phyloP scores from a whole-genome alignment of 2,329 filamentous ascomycete genomes.

The Didymella keratinophila region DNA sequence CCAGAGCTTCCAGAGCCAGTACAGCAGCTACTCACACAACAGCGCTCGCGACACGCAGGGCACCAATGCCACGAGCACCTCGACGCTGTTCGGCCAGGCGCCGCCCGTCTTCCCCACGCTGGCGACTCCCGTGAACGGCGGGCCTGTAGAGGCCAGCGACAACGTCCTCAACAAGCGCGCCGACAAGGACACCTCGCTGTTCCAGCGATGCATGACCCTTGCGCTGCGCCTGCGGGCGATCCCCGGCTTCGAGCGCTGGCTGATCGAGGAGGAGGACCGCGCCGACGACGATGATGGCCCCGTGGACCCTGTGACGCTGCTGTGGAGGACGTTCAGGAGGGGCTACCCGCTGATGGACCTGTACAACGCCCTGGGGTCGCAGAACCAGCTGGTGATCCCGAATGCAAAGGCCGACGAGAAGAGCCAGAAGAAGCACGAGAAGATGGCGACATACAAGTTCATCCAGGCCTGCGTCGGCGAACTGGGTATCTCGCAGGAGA shows the following conservation, averaged over 20 bases:
- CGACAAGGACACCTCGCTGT: slow-evolving; percentile 88
- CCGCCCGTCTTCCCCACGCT: slow-evolving; percentile 42
- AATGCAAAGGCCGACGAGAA: slow-evolving; percentile 67
- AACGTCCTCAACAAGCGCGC: slow-evolving; percentile 98
- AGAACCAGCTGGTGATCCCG: slow-evolving; percentile 72
- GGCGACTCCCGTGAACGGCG: slow-evolving; percentile 58
- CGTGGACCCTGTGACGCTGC: slow-evolving; percentile 69
- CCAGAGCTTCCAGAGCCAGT: slow-evolving; percentile 57
- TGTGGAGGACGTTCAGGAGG: slow-evolving; percentile 86
- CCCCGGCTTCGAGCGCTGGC: slow-evolving; percentile 78
- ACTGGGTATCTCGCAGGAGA: slow-evolving; percentile 77
- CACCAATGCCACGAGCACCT: slow-evolving; percentile 55
- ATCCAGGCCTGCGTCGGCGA: slow-evolving; percentile 87
- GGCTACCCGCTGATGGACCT: slow-evolving; percentile 86
- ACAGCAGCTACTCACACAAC: slow-evolving; percentile 57
- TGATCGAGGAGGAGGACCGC: slow-evolving; percentile 75
- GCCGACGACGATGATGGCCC: slow-evolving; percentile 73
- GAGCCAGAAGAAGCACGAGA: slow-evolving; percentile 72
- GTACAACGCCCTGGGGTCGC: slow-evolving; percentile 84
- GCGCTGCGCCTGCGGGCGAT: slow-evolving; percentile 83
- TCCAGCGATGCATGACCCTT: slow-evolving; percentile 90
- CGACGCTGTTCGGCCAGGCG: slow-evolving; percentile 54
- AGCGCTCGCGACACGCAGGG: slow-evolving; percentile 58
- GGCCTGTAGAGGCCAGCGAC: slow-evolving; percentile 76
- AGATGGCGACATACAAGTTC: slow-evolving; percentile 91